Base-by-base conservation (phyloP, 306 rosid species). In the Acacia confusa region DNA sequence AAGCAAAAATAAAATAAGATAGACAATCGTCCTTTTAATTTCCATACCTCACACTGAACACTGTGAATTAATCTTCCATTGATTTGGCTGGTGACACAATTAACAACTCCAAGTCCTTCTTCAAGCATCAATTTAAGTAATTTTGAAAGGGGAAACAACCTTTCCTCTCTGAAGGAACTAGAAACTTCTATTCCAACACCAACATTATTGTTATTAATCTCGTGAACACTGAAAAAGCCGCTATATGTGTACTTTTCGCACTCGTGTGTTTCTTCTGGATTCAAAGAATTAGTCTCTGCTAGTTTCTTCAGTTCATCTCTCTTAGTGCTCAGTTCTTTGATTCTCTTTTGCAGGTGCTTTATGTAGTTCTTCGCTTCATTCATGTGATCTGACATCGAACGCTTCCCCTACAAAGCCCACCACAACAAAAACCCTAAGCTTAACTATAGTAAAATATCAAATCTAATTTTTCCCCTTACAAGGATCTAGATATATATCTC, bases 311-410 rank as follows among this genome's bases (percentile, higher is more conserved):
- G 83, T 79, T 77, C 82, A 75, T 91, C 92, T 83, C 87, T 91
- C 83, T 76, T 85, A 40, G 74, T 45, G 17, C 64, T 43, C 55
- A 89, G 84, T 28, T 71, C 90, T 70, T 85, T 74, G 81, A 88
- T 89, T 70, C 83, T 88, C 45, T 77, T 76, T 69, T 84, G 81
- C 70, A 84, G 30, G 63, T 91, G 83, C 19, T 88, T 88, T 82
- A 92, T 91, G 55, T 92, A 88, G 53, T 87, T 88, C 77, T 79
- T 91, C 27, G 96, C 94, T 89, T 85, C 93, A 8, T 86, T 84
- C 73, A 92, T 74, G 78, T 88, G 90, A 76, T 94, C 95, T 1
- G 91, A 84, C 74, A 80, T 77, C 11, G 95, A 88, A 65, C 97
- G 98, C 81, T 88, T 94, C 60, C 97, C 98, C 98, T 94, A 87